Conservation (phyloP, 2,329 filamentous ascomycete genomes). For the Mariannaea sp. region DNA sequence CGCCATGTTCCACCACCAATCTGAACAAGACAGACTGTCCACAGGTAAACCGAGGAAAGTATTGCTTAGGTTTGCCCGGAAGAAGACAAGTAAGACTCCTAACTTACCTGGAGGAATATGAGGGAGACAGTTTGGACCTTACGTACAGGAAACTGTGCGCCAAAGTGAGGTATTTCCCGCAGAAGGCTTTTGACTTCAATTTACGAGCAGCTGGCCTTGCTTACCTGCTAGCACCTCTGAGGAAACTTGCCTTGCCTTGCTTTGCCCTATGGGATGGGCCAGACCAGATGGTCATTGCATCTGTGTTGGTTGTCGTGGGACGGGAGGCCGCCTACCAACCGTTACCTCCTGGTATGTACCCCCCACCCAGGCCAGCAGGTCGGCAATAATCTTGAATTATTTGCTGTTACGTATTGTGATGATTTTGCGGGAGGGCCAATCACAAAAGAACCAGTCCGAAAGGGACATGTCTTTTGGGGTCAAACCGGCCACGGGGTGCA, state of each 20-base stretch:
- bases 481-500: constrained; percentile 1
- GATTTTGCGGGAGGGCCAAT: background rate
- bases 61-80: background rate
- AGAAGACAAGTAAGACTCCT: background rate
- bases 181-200: no score
- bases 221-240: no score
- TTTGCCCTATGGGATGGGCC: no score
- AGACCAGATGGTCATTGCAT: background rate
- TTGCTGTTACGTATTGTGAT: no score
- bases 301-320: constrained; percentile 2
- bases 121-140: background rate
- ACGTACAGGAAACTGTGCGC: no score
- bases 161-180: constrained; percentile 1
- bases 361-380: no score
- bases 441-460: constrained; percentile 6
- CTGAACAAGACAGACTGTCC: background rate
- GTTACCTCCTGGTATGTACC: no score
- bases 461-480: constrained; percentile 11
- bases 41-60: no score
- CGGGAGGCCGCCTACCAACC: constrained; percentile 18
- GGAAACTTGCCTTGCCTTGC: no score
- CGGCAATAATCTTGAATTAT: background rate
- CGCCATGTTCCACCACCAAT: background rate
- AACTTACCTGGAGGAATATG: no score
- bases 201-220: no score